A percentile compares a stretch with the other conserved stretches of the same genome.
Conservation (phyloP, 495 filamentous ascomycete genomes). For the Umbilicaria muhlenbergii region DNA sequence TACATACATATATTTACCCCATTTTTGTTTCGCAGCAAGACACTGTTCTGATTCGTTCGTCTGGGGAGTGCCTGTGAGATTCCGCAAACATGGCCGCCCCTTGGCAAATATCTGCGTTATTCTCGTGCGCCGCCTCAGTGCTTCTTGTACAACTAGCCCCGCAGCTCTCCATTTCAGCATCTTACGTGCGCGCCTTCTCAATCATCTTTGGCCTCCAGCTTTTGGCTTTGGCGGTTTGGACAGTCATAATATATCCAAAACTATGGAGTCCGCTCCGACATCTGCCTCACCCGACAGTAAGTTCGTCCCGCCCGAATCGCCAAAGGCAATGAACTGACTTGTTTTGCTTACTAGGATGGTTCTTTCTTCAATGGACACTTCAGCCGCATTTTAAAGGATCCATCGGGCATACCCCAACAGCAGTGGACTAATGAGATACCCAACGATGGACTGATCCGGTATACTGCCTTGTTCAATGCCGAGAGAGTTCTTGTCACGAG, state of each 20-base stretch:
- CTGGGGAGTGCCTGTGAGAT: too few species aligned
- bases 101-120: conserved; percentile 1
- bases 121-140: conserved; percentile 3
- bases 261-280: conserved; percentile 55
- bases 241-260: conserved; percentile 49
- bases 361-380: conserved; percentile 34
- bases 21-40: too few species aligned
- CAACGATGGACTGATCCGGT: conserved; percentile 79
- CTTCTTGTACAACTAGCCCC: conserved; percentile 5
- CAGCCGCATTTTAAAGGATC: conserved; percentile 33
- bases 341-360: conserved; percentile 2
- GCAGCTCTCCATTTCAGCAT: background rate
- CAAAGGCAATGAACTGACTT: background rate
- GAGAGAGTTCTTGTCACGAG: conserved; percentile 54
- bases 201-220: conserved; percentile 14
- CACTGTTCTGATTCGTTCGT: too few species aligned
- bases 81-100: background rate
- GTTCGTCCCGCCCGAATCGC: conserved; percentile 3
- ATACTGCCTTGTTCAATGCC: conserved; percentile 40
- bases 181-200: conserved; percentile 5
- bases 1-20: too few species aligned
- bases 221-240: conserved; percentile 26
- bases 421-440: conserved; percentile 60
- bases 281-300: conserved; percentile 42
- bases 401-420: conserved; percentile 43